Base-by-base conservation (phyloP, 106 monocot genomes). In the Dioscorea alata region DNA sequence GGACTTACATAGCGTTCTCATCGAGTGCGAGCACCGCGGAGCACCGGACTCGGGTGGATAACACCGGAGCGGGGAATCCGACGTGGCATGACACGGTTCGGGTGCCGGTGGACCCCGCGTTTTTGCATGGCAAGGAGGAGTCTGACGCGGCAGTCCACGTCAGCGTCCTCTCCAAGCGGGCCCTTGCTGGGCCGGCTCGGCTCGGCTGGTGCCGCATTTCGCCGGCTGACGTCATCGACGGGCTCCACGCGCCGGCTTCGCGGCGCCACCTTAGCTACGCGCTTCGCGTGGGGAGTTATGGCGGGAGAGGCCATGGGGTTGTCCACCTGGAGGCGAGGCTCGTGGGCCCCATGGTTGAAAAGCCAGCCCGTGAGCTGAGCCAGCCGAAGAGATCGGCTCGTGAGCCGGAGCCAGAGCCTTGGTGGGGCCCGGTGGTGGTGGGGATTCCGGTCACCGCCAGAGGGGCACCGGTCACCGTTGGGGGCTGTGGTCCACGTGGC, bases 231-330 rank as follows among this genome's bases (percentile, higher is more conserved):
- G 32, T 74, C 28, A 6, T 74, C 74, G 74, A 74, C 59, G 74
- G 74, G 48, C 19, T 74, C 28, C 74, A 33, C 6, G 15, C 67
- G 1, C 50, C 74, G 9, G n/a, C 49, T 9, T 18, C 28, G 6
- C 59, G 14, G 42, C 74, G 74, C 19, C 74, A 67, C 28, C 74
- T 74, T 48, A 74, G 74, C 67, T 74, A 67, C 67, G 74, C 67
- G 17, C 66, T 74, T 13, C 66, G 74, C 4, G 22, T n/a, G 31
- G 18, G 34, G 16, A 22, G 13, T 25, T 49, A 74, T 48, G 60
- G 60, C 31, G 59, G 74, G 24, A 67, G 33, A 10, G 79, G 79
- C 2, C 60, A 50, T 28, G 74, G 74, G 22, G 58, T 74, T 19
- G 17, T 74, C 50, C 67, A 74, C 66, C 18, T 74, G 17, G 31